phyloP scores from a whole-genome alignment of 805 yeast genomes.

The Yamadazyma endophytica region DNA sequence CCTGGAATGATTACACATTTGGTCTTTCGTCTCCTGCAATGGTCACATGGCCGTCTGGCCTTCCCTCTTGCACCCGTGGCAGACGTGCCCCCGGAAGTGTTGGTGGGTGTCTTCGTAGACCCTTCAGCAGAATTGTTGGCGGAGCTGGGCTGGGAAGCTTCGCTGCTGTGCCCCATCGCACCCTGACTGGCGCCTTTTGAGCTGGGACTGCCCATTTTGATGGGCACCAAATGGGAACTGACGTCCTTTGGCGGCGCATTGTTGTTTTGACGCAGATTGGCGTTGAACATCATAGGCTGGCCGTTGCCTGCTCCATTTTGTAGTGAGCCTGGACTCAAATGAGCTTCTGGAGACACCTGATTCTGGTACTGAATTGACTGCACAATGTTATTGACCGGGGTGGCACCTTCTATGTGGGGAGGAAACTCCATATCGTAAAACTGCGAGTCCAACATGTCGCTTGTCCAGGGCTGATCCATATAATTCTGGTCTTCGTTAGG shows the following conservation, averaged over 20 bases:
- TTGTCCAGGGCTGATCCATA: too few species aligned
- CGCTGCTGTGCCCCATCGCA: too few species aligned
- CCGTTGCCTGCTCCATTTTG: too few species aligned
- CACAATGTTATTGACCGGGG: conserved; percentile 19
- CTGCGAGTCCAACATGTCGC: too few species aligned
- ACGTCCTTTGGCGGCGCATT: background rate
- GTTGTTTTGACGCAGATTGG: background rate
- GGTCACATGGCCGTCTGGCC: conserved; percentile 71
- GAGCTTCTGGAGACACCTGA: conserved; percentile 13
- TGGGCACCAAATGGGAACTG: background rate
- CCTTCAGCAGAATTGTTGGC: too few species aligned
- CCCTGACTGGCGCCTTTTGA: too few species aligned
- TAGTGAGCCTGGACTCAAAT: background rate
- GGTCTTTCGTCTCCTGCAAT: conserved; percentile 75
- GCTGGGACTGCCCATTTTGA: too few species aligned
- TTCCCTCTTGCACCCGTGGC: conserved; percentile 4
- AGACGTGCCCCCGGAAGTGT: background rate
- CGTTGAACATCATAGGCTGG: too few species aligned
- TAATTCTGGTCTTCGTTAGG: too few species aligned
- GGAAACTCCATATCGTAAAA: conserved; percentile 31
- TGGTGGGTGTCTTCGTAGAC: conserved; percentile 2
- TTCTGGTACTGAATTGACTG: conserved; percentile 30
- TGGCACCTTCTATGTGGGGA: conserved; percentile 10
- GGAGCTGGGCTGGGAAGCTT: too few species aligned
- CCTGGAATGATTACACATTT: conserved; percentile 71